These are phyloP conservation scores for Nematocida sp. DNA, from an alignment of 371 early-diverging fungal genomes.

Conservation along the genomic window DNA sequence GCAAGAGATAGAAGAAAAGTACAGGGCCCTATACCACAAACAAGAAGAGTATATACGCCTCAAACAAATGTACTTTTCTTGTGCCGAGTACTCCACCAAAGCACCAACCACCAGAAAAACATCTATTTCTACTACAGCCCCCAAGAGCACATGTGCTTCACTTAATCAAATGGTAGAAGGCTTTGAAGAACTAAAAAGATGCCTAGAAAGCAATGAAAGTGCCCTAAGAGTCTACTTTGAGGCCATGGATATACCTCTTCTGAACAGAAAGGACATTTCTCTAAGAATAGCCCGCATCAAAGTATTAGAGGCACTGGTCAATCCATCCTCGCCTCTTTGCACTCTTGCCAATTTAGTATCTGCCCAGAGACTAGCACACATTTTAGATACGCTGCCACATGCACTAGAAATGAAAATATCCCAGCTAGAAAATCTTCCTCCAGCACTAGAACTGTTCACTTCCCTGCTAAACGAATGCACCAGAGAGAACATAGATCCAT, in stretches of 20 bases:
- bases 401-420: conserved; percentile 15
- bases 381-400: conserved; percentile 21
- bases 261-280: conserved; percentile 22
- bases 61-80: conserved; percentile 4
- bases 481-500: conserved; percentile 24
- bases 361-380: background rate
- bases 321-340: background rate
- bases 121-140: background rate
- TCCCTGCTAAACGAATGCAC: conserved; percentile 10
- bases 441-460: conserved; percentile 12
- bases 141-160: background rate
- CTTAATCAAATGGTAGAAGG: background rate
- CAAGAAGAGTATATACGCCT: background rate
- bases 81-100: background rate
- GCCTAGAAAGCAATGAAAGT: background rate
- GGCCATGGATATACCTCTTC: conserved; percentile 38
- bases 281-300: conserved; percentile 24
- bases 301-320: conserved; percentile 7
- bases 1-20: background rate
- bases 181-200: background rate
- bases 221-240: conserved; percentile 39
- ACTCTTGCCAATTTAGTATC: background rate
- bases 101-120: background rate
- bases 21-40: conserved; percentile 16
- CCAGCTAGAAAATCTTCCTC: conserved; percentile 10